Conservation (phyloP, 208 protist species). For the Baffinella frigidus region DNA sequence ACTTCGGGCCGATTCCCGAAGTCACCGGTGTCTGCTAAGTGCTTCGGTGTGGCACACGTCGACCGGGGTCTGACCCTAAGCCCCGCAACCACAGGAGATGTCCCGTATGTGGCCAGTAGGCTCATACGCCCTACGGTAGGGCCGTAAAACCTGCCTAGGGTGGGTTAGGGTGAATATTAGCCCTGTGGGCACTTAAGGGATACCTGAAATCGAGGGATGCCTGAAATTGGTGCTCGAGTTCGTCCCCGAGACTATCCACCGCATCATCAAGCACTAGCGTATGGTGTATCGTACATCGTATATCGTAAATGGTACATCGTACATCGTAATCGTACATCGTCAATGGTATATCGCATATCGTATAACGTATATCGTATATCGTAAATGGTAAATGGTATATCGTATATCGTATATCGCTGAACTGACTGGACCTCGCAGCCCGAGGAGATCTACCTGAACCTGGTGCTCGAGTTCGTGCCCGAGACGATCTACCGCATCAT, state of each 20-base stretch:
- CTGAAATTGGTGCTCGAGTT: slow-evolving; percentile 99
- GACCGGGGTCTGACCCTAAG: too few species aligned
- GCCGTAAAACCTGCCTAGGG: too few species aligned
- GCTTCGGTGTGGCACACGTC: too few species aligned
- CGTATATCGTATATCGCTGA: background rate
- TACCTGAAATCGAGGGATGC: background rate
- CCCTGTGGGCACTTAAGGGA: too few species aligned
- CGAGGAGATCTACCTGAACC: slow-evolving; percentile 94
- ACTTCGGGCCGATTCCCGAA: too few species aligned
- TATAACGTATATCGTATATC: background rate
- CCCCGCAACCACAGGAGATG: too few species aligned
- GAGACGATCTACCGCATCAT: slow-evolving; percentile 90
- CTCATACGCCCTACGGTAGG: too few species aligned
- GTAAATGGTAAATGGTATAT: background rate
- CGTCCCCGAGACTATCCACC: slow-evolving; percentile 92
- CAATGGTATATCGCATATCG: background rate
- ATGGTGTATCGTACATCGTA: background rate
- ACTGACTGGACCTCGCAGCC: slow-evolving; percentile 59
- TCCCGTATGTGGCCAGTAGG: too few species aligned
- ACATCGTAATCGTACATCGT: background rate
- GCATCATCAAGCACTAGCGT: slow-evolving; percentile 82
- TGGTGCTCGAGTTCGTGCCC: slow-evolving; percentile 98
- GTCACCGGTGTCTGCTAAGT: too few species aligned
- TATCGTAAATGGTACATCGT: too few species aligned
- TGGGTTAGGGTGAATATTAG: too few species aligned